Evolutionary conservation across 768 basidiomycete genomes (phyloP), one percentile per base, ranked within the genome.

Genomic region (Boletus sp.): DNA sequence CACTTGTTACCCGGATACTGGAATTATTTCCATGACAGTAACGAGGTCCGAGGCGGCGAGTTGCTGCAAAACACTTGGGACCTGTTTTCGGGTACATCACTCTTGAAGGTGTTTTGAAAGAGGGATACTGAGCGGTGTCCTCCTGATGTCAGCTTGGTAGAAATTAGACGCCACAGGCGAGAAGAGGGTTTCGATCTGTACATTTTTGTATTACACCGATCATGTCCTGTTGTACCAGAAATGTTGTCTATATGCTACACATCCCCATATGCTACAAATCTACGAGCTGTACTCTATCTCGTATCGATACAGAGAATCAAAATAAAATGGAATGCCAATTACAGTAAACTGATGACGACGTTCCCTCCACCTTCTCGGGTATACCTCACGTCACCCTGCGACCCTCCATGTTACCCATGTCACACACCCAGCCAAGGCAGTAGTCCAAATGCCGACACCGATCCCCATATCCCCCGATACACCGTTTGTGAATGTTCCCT

Each of bases 1-100:
- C 71, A 75, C 36, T 46, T 73, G 45, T 60, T 74, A 28, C 73
- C 73, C 0, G 73, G 71, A 0, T 74, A 75, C 51, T 74, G 74
- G 72, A 71, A 75, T 33, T 71, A 62, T 30, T 64, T 71, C 55
- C 70, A 71, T 33, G 65, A 55, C 17, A 52, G 32, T 30, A 50
- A 56, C 32, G 30, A 57, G 7, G 4, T 28, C 6, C 58, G 62
- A n/a, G 55, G 61, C 0, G 58, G 59, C 3, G 68, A 70, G 35
- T 30, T 70, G 2, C 41, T 70, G 12, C 60, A 66, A 41, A 41
- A 46, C 14, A 57, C 62, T 10, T 64, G 65, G 67, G 53, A 57
- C 1, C 0, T 67, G 28, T 67, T 67, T 35, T 60, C 64, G 1
- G 61, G 64, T n/a, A 14, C 36, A 15, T 39, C 56, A 0, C 36